Evolutionary conservation across 169 alveolate genomes (phyloP), one percentile per base, ranked within the genome.

Genomic region (Perkinsus olseni): DNA sequence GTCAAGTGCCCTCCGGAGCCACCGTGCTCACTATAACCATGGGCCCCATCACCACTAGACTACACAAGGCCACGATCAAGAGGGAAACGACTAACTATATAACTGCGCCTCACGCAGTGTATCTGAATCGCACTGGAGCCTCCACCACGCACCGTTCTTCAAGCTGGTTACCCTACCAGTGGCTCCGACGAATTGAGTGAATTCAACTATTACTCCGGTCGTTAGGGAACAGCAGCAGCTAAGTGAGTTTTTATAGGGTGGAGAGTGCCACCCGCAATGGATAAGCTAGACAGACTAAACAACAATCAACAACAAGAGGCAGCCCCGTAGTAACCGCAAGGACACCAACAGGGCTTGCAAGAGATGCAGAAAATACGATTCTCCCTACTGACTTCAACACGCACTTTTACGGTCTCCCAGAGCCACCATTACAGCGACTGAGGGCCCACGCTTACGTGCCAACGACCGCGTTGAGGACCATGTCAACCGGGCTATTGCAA

Each of bases 401-500:
- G 82, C 82, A 62, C 82, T 62, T 62, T 62, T 62, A 62, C 82
- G 31, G 82, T 62, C 82, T 62, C 82, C 82, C 82, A 62, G 34
- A 62, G 82, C 17, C 82, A 24, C 82, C 31, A 62, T 62, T 24
- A 21, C 82, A 62, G 31, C 82, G 17, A 62, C 82, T 62, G 82
- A 62, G 82, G 82, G 82, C 82, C 82, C 82, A 62, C 82, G 82
- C 36, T 62, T 62, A 62, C 82, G 82, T 62, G 82, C 82, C 82
- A 62, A 62, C 82, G 82, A 62, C 82, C 82, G 82, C 82, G 82
- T 21, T 62, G 31, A 13, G 1, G 1, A 40, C 4, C 82, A 62
- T 62, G 31, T 24, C 82, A 62, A 62, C 17, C 82, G 82, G 82
- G 82, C 82, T 62, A 62, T 62, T 62, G 34, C 82, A 24, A 62